Evolutionary conservation across 768 basidiomycete species (phyloP).

Genomic region (Calvatia gigantea): DNA sequence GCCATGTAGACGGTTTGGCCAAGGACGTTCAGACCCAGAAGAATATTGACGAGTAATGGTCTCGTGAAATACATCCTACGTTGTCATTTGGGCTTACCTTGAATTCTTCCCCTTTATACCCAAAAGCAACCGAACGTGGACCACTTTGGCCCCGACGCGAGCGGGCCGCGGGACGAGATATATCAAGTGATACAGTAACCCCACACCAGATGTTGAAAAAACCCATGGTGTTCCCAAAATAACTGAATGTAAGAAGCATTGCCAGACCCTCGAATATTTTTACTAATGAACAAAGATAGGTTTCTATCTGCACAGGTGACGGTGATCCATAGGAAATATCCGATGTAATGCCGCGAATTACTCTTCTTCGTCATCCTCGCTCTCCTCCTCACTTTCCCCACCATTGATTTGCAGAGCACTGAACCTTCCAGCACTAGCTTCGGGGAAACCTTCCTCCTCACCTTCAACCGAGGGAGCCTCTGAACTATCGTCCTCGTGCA

Average conservation of each 20-base stretch:
- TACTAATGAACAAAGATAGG: too few species aligned
- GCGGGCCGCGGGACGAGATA: too few species aligned
- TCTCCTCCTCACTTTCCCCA: constrained; percentile 19
- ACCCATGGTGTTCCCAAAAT: too few species aligned
- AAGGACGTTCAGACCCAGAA: constrained; percentile 13
- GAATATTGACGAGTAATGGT: constrained; percentile 5
- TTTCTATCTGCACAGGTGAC: too few species aligned
- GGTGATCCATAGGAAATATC: neutral
- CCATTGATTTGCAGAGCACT: constrained; percentile 33
- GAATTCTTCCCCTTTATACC: neutral
- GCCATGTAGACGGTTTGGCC: constrained; percentile 40
- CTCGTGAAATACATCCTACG: constrained; percentile 7
- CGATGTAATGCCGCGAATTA: neutral
- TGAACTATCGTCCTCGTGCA: constrained; percentile 25
- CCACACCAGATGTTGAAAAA: too few species aligned
- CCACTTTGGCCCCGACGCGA: too few species aligned
- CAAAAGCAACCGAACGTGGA: too few species aligned
- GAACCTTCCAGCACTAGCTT: constrained; percentile 35
- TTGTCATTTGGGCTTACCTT: neutral
- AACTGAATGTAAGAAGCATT: too few species aligned
- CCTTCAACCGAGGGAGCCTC: constrained; percentile 26
- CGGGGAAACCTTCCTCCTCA: constrained; percentile 23
- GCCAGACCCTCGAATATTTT: too few species aligned
- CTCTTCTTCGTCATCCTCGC: constrained; percentile 17
- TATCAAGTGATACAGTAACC: too few species aligned